These are phyloP conservation scores for Hylodesmum podocarpum DNA, from an alignment of 306 rosid genomes.

Conservation along the genomic window DNA sequence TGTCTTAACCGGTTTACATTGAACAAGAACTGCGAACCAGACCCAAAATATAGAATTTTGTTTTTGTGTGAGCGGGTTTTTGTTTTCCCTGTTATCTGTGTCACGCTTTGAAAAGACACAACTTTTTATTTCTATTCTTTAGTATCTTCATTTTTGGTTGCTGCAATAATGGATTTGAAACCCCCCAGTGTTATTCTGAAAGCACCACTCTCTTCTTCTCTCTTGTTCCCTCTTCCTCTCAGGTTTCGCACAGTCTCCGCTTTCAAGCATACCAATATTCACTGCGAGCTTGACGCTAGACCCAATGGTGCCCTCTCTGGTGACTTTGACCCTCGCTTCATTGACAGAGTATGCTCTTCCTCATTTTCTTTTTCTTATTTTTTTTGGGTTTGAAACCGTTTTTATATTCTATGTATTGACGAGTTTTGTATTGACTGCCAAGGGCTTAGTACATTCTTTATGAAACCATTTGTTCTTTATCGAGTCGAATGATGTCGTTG, in stretches of 20 bases:
- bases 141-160: background rate
- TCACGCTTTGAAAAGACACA: background rate
- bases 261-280: conserved; percentile 47
- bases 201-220: conserved; percentile 36
- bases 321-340: conserved; percentile 72
- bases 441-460: too few relatives aligned
- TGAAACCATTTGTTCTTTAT: background rate
- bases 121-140: too few relatives aligned
- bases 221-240: conserved; percentile 31
- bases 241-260: conserved; percentile 36
- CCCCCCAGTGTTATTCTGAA: conserved; percentile 33
- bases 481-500: background rate
- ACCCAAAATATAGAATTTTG: background rate
- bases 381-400: background rate
- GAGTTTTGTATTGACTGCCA: too few relatives aligned
- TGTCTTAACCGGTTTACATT: background rate
- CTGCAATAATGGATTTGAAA: conserved; percentile 43
- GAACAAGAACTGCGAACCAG: background rate
- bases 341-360: conserved; percentile 69
- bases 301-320: conserved; percentile 73
- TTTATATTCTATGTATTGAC: too few relatives aligned
- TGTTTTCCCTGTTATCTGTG: background rate
- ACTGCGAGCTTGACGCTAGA: conserved; percentile 67
- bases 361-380: background rate
- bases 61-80: background rate